Conservation (phyloP, 306 rosid species). For the Trifolium repens region DNA sequence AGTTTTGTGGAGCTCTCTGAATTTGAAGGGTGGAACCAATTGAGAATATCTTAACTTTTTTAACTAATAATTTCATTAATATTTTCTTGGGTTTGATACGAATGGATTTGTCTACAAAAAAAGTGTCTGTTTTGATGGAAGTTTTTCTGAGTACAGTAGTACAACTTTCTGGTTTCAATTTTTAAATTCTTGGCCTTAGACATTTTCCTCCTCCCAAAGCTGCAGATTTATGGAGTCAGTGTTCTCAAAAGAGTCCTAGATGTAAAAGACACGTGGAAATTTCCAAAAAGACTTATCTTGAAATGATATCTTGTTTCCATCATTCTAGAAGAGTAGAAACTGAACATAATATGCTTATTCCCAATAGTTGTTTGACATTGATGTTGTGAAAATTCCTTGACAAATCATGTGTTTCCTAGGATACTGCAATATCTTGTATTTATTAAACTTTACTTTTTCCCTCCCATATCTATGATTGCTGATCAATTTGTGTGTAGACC, state of each 20-base stretch:
- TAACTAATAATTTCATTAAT: not conserved
- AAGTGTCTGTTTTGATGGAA: conserved; percentile 25
- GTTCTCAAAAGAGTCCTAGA: conserved; percentile 21
- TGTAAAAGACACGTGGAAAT: conserved; percentile 1
- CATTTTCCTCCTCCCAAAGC: conserved; percentile 23
- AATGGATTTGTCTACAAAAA: conserved; percentile 27
- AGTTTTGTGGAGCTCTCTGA: conserved; percentile 31
- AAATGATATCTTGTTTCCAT: conserved; percentile 34
- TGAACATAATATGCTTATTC: conserved; percentile 24
- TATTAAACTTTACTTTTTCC: not conserved
- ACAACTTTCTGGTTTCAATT: conserved; percentile 33
- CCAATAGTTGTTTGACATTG: conserved; percentile 15
- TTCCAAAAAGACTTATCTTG: not conserved
- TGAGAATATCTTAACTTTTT: not conserved
- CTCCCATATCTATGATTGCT: conserved; percentile 28
- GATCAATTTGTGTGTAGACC: conserved; percentile 54
- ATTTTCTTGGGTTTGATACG: conserved; percentile 18
- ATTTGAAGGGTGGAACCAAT: conserved; percentile 34
- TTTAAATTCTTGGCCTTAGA: conserved; percentile 27
- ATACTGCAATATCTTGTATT: conserved; percentile 31
- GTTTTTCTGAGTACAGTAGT: conserved; percentile 21
- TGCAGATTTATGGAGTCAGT: conserved; percentile 19
- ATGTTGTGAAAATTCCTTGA: conserved; percentile 17
- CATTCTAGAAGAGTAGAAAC: conserved; percentile 28
- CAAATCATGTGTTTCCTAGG: conserved; percentile 30